Percentiles rank a stretch among this genome's conserved stretches.
Conservation (phyloP, 1,284 basidiomycete species). For the Malassezia sympodialis region DNA sequence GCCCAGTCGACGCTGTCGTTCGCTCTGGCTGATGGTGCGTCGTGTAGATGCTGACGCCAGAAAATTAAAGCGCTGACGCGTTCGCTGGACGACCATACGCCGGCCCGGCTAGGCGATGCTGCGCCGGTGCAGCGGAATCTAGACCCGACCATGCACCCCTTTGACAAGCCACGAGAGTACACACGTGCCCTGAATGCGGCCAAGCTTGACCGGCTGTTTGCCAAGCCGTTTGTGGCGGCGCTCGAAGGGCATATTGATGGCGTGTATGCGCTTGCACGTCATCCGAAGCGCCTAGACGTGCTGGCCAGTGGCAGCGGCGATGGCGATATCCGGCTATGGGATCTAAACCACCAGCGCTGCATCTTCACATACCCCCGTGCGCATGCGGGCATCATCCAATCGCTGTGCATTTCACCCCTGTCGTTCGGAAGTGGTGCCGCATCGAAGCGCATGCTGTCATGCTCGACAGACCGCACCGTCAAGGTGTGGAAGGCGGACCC, state of each 20-base stretch:
- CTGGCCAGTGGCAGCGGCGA: conserved; percentile 93
- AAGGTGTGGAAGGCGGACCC: conserved; percentile 69
- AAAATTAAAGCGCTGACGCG: conserved; percentile 82
- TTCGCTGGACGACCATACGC: conserved; percentile 65
- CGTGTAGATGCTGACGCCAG: conserved; percentile 43
- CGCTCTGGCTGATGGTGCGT: conserved; percentile 9
- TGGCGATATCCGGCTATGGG: conserved; percentile 83
- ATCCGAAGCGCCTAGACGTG: conserved; percentile 64
- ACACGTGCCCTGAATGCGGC: conserved; percentile 85
- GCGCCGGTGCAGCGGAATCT: conserved; percentile 83
- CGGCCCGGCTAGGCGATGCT: conserved; percentile 58
- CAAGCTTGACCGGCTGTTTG: conserved; percentile 93
- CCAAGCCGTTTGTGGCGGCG: conserved; percentile 84
- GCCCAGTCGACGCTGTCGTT: not conserved
- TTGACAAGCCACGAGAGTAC: conserved; percentile 81
- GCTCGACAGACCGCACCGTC: conserved; percentile 79
- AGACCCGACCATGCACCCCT: conserved; percentile 85
- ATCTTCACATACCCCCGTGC: conserved; percentile 65
- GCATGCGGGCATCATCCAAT: conserved; percentile 74
- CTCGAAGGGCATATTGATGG: conserved; percentile 91
- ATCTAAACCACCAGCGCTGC: conserved; percentile 63
- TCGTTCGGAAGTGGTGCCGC: conserved; percentile 22
- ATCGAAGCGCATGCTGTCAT: conserved; percentile 65
- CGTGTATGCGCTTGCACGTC: conserved; percentile 74
- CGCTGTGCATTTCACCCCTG: conserved; percentile 66